Base-by-base conservation (phyloP, 2,329 filamentous ascomycete genomes). In the Aspergillus pseudonomiae region DNA sequence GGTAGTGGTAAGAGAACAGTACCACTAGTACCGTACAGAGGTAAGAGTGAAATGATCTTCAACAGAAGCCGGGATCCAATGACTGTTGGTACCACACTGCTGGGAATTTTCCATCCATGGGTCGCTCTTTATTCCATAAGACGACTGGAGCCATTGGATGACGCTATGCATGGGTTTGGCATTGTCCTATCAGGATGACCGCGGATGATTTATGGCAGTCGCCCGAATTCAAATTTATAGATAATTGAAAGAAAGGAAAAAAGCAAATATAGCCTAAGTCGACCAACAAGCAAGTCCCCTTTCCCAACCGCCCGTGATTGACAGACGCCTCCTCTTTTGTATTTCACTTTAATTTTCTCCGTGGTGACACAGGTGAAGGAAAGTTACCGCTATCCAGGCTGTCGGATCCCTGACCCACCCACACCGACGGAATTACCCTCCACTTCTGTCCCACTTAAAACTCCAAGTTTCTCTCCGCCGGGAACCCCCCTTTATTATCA, bases 11-110 rank as follows among this genome's bases (percentile, higher is more conserved):
- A 39, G n/a, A 39, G n/a, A 14, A 21, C 48, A 32, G 48, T 55
- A 39, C 52, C 52, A 55, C 52, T 55, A 55, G 52, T 55, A 55
- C 48, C 11, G 32, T 55, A 55, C 63, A 60, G 26, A 65, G 53
- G 54, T 59, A 62, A 59, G 52, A 61, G 45, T 60, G 30, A 32
- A 58, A 63, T 62, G 68, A 69, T 69, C 68, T 59, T 68, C 66
- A 65, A 50, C 43, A 59, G 59, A 59, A 65, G 41, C 61, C 59
- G 68, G 63, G 65, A 67, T 57, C 74, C 74, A 76, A 76, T 75
- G 58, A 58, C 59, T 64, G 63, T 41, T 52, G 60, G 71, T 73
- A 63, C 74, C 74, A 70, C 61, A 62, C 56, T 59, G 66, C 68
- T 72, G 74, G 48, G 74, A 70, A 73, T 71, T 66, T 59, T 39